Evolutionary conservation across 345 rosid genomes (phyloP), one percentile per base, ranked within the genome.

Genomic region (Atalantia buxifolia): DNA sequence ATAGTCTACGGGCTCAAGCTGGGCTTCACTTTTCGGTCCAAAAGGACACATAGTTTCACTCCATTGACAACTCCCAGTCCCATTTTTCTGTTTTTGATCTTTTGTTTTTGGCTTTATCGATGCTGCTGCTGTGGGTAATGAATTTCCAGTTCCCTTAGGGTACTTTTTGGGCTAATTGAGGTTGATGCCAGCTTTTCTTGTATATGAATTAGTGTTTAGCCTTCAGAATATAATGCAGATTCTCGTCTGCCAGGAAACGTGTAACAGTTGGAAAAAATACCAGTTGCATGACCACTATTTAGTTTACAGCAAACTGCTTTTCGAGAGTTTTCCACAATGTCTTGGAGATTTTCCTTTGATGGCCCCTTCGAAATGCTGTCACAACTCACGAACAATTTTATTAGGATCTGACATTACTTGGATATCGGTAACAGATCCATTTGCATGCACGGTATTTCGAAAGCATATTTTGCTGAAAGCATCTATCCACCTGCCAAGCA

Each of bases 1-100:
- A 91, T 68, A 33, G 61, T 42, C 56, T 82, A 69, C 74, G 80
- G 78, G 83, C 70, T 5, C n/a, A 31, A 25, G 80, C 76, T 28
- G 79, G 66, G 19, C 14, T 48, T 12, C 42, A 53, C 7, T 31
- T 30, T 18, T 31, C 62, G n/a, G 61, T 53, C 3, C 22, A 12
- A 21, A 76, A 61, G 2, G 69, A 73, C 2, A 13, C 30, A 38
- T 76, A 9, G 74, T 45, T 10, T 42, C 50, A 12, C 50, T 4
- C 21, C 18, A 14, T 48, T 27, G 66, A 27, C 4, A 7, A 35
- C 50, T 5, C 31, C 27, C 36, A 3, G 73, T 10, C 18, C 45
- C 7, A 31, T 10, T 24, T 35, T 48, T 50, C 1, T 48, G 7
- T 5, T 31, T 28, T 2, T 10, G 2, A 14, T 31, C 33, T 21